Base-by-base conservation (phyloP, 495 filamentous ascomycete species). In the Penicillium desertorum region DNA sequence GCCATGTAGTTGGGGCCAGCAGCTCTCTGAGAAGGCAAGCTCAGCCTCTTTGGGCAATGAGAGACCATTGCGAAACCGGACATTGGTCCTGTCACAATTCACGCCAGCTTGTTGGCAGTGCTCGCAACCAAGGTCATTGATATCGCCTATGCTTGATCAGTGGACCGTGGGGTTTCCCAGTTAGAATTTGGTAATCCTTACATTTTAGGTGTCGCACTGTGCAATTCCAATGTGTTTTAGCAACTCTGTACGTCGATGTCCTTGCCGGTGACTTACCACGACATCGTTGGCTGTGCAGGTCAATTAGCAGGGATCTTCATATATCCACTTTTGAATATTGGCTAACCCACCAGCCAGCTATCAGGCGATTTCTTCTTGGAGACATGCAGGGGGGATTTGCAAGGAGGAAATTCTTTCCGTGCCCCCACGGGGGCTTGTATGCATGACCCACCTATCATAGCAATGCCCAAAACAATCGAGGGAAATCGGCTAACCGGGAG, bases 131-230 rank as follows among this genome's bases (percentile, higher is more conserved):
- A 45, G 37, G 10, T 45, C 29, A 5, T 64, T 23, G 8, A 60
- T 20, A 44, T 71, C 66, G 14, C 68, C 68, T 71, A 23, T n/a
- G 23, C 55, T 22, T 19, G 22, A 5, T 19, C 4, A 17, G 12
- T 34, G 0, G 11, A 5, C 10, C 8, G 0, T 29, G 22, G 22
- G 6, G 4, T 19, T 11, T 19, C 1, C 1, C 7, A 3, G 5
- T 17, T 17, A 3, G 14, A 30, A 30, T 3, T 30, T 8, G 29
- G 29, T 0, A n/a, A 19, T 10, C 3, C 68, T 22, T 56, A 69
- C 68, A 71, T 54, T 60, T 71, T 10, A 69, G 34, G 58, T 71
- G 66, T 3, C 68, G 68, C 22, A 27, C 68, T 69, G 32, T n/a
- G 34, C 34, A 37, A 37, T 32, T n/a, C n/a, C n/a, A n/a, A n/a